Conservation (phyloP, 1,284 basidiomycete genomes). For the Ceratobasidium sp. region DNA sequence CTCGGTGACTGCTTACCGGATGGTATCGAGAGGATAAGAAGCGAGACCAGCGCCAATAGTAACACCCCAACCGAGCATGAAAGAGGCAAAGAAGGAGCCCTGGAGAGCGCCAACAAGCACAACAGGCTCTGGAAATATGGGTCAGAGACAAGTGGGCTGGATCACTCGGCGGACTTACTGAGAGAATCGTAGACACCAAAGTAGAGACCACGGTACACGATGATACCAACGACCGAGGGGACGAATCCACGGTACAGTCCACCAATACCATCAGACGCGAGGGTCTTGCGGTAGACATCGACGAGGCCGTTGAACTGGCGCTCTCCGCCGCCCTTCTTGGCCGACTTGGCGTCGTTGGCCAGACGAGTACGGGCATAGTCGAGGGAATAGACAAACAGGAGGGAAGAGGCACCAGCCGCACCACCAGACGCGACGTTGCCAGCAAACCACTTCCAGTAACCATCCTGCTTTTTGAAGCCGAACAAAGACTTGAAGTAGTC, state of each 20-base stretch:
- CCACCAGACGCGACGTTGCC: constrained; percentile 97
- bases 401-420: constrained; percentile 94
- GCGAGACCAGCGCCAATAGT: constrained; percentile 95
- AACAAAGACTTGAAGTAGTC: constrained; percentile 97
- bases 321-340: constrained; percentile 82
- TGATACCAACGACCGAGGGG: constrained; percentile 93
- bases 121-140: constrained; percentile 76
- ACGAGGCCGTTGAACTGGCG: constrained; percentile 96
- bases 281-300: constrained; percentile 94
- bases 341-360: constrained; percentile 95
- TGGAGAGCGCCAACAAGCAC: constrained; percentile 88
- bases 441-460: constrained; percentile 91
- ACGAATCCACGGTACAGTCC: constrained; percentile 97
- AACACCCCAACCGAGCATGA: constrained; percentile 92
- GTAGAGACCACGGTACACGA: constrained; percentile 97
- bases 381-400: constrained; percentile 97
- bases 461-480: constrained; percentile 89
- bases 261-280: constrained; percentile 86
- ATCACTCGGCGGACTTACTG: constrained; percentile 63
- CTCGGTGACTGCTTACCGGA: constrained; percentile 66
- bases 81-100: constrained; percentile 91
- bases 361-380: constrained; percentile 98
- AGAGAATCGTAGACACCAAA: constrained; percentile 95
- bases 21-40: constrained; percentile 95
- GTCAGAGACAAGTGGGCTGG: constrained; percentile 8